These are phyloP conservation scores for Diplogelasinospora grovesii DNA, from an alignment of 495 filamentous ascomycete species.

Conservation along the genomic window DNA sequence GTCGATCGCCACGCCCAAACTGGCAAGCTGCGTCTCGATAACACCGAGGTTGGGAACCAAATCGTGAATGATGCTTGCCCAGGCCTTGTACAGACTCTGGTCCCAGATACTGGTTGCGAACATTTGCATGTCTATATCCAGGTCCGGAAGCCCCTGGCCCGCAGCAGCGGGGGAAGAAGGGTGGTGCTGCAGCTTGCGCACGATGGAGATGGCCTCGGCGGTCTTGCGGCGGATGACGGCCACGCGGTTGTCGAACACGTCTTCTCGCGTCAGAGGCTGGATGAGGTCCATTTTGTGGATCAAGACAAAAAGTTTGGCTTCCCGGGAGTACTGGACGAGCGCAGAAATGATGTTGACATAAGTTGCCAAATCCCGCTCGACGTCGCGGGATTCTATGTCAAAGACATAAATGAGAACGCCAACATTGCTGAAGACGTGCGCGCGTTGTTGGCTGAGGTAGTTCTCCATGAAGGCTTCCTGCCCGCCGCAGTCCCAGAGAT, in stretches of 20 bases:
- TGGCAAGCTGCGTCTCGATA: slow-evolving; percentile 75
- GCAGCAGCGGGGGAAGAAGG: background rate
- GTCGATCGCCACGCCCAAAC: slow-evolving; percentile 73
- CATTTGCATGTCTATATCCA: slow-evolving; percentile 59
- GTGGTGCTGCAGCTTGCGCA: slow-evolving; percentile 22
- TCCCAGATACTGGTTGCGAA: slow-evolving; percentile 98
- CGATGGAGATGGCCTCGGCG: slow-evolving; percentile 53
- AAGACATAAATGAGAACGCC: slow-evolving; percentile 99
- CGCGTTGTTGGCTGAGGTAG: slow-evolving; percentile 86
- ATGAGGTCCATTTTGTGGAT: slow-evolving; percentile 99
- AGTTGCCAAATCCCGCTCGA: slow-evolving; percentile 81
- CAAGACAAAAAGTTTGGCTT: slow-evolving; percentile 81
- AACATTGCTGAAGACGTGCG: slow-evolving; percentile 93
- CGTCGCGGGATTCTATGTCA: slow-evolving; percentile 92
- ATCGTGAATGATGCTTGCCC: slow-evolving; percentile 94
- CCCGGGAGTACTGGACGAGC: slow-evolving; percentile 73
- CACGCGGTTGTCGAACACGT: slow-evolving; percentile 73
- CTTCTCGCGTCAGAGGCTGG: slow-evolving; percentile 64
- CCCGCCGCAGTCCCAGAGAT: slow-evolving; percentile 98
- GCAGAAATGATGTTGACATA: slow-evolving; percentile 83
- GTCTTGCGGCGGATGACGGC: slow-evolving; percentile 66
- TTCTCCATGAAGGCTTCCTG: slow-evolving; percentile 99
- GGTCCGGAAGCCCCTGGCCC: slow-evolving; percentile 14
- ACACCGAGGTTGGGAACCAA: slow-evolving; percentile 87
- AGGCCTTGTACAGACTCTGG: slow-evolving; percentile 94